Evolutionary conservation across 1,284 basidiomycete species (phyloP).

Genomic region (Cutaneotrichosporon mucoides): DNA sequence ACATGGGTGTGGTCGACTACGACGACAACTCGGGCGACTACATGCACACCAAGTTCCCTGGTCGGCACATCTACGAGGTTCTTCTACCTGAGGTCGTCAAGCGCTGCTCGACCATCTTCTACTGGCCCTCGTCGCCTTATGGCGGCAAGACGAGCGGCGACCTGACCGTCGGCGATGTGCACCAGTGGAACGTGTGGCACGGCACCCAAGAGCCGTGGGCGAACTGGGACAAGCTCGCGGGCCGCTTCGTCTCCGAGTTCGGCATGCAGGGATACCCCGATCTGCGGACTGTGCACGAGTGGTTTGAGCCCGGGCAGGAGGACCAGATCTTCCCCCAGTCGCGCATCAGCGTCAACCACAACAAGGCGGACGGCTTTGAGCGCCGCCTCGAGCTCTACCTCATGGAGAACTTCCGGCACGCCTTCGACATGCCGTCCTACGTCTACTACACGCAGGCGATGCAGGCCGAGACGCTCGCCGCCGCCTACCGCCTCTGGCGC

Average conservation of each 20-base stretch:
- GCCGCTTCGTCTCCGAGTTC: conserved; percentile 69
- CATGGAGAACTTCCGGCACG: conserved; percentile 78
- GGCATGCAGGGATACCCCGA: conserved; percentile 65
- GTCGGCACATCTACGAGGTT: conserved; percentile 79
- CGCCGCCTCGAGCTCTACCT: conserved; percentile 83
- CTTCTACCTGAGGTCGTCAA: conserved; percentile 68
- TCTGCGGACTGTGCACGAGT: conserved; percentile 76
- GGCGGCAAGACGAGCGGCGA: conserved; percentile 75
- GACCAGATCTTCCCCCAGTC: conserved; percentile 77
- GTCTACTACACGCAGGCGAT: conserved; percentile 76
- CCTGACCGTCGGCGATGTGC: conserved; percentile 71
- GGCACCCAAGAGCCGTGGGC: conserved; percentile 77
- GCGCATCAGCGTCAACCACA: conserved; percentile 72
- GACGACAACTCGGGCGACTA: conserved; percentile 72
- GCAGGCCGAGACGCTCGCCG: conserved; percentile 72
- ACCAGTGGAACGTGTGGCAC: conserved; percentile 94
- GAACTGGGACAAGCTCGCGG: conserved; percentile 78
- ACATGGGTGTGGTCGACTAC: conserved; percentile 70
- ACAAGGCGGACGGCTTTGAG: conserved; percentile 81
- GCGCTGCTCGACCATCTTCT: conserved; percentile 63
- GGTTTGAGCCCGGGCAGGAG: conserved; percentile 46
- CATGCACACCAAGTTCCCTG: conserved; percentile 76
- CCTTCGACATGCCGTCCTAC: conserved; percentile 81
- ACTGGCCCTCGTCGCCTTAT: conserved; percentile 81
- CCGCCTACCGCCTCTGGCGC: conserved; percentile 69